A percentile compares a stretch with the other conserved stretches of the same genome.
Evolutionary conservation across 169 alveolate species (phyloP).

Genomic region (Plasmodium coatneyi): DNA sequence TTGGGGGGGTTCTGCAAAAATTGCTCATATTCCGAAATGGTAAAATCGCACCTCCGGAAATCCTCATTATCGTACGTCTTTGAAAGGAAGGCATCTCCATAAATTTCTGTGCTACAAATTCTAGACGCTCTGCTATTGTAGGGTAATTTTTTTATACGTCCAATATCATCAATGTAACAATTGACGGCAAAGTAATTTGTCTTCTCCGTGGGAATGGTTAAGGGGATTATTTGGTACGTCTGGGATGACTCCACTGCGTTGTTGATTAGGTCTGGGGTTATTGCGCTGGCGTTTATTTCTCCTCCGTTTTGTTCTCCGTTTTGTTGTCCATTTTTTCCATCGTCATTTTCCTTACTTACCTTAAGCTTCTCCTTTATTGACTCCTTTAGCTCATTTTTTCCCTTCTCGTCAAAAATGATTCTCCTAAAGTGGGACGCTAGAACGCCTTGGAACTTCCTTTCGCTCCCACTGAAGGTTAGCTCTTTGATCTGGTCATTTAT

Average conservation of each 20-base stretch:
- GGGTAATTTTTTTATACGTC: conserved; percentile 90
- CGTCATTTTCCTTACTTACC: conserved; percentile 25
- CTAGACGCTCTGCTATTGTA: conserved; percentile 91
- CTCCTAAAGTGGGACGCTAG: conserved; percentile 80
- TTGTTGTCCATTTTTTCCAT: conserved; percentile 4
- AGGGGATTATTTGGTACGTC: conserved; percentile 90
- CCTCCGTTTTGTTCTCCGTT: conserved; percentile 3
- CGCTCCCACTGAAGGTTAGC: conserved; percentile 81
- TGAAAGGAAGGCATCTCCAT: conserved; percentile 92
- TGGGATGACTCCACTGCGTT: conserved; percentile 64
- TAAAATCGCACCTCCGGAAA: conserved; percentile 86
- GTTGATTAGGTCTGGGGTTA: conserved; percentile 54
- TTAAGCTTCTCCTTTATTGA: conserved; percentile 77
- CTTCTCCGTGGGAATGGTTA: conserved; percentile 88
- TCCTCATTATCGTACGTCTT: conserved; percentile 90
- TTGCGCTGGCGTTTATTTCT: conserved; percentile 5
- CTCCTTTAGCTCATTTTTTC: conserved; percentile 77
- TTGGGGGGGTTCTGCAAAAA: conserved; percentile 89
- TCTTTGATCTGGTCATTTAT: conserved; percentile 80
- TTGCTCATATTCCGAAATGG: conserved; percentile 83
- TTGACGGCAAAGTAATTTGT: conserved; percentile 85
- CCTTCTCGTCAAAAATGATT: conserved; percentile 76
- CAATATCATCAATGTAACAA: conserved; percentile 91
- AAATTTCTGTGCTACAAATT: conserved; percentile 88
- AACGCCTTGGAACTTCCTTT: conserved; percentile 75